Conservation (phyloP, 2,329 filamentous ascomycete genomes). For the Cordyceps farinosa region DNA sequence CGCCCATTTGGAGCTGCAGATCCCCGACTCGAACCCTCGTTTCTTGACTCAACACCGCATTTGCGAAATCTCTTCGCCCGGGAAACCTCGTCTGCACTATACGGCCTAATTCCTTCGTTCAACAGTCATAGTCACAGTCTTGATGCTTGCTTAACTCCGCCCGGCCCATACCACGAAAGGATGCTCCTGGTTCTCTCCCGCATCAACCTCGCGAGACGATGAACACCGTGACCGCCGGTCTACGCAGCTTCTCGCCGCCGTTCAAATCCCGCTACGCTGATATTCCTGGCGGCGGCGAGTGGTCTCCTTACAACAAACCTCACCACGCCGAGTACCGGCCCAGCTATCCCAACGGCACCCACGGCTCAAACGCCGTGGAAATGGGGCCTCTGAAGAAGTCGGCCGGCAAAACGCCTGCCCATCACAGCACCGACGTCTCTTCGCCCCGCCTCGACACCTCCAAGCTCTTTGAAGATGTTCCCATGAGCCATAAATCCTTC, state of each 20-base stretch:
- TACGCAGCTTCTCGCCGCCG: slow-evolving; percentile 16
- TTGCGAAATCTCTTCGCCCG: neutral
- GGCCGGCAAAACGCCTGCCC: slow-evolving; percentile 3
- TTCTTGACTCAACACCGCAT: neutral
- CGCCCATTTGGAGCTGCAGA: neutral
- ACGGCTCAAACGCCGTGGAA: neutral
- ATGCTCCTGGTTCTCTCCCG: slow-evolving; percentile 9
- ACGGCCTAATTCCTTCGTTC: neutral
- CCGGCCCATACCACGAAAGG: neutral
- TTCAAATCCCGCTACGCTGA: neutral
- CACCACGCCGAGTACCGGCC: neutral
- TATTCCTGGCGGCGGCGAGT: neutral
- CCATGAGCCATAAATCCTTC: slow-evolving; percentile 13
- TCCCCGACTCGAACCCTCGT: neutral
- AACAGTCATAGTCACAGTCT: neutral
- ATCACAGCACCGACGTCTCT: neutral
- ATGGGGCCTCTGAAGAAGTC: slow-evolving; percentile 1
- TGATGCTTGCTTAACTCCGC: slow-evolving; percentile 3
- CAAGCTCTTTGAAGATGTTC: slow-evolving; percentile 13
- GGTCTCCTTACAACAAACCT: neutral
- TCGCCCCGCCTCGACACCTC: neutral
- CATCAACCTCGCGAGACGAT: slow-evolving; percentile 8
- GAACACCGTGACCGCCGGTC: slow-evolving; percentile 7
- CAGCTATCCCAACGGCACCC: neutral
- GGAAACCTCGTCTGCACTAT: neutral